Evolutionary conservation across 225 moss, liverwort and hornwort genomes (phyloP).

Genomic region (Anthoceros angustus): DNA sequence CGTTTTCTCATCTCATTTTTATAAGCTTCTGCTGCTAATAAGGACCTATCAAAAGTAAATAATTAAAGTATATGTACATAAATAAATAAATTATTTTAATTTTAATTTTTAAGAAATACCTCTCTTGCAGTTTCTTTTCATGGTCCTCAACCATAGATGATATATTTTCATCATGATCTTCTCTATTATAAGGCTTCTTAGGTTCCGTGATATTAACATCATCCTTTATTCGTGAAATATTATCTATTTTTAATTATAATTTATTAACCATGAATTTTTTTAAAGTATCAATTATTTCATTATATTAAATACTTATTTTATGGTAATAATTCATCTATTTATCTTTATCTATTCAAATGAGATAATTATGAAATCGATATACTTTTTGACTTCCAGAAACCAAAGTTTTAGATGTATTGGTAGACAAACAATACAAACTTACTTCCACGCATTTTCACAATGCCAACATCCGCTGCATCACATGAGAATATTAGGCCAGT

Average conservation of each 20-base stretch:
- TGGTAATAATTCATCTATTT: too few relatives aligned
- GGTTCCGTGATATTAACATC: slow-evolving; percentile 14
- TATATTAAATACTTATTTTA: too few relatives aligned
- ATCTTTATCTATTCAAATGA: too few relatives aligned
- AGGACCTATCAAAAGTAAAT: slow-evolving; percentile 23
- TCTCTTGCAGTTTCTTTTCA: slow-evolving; percentile 32
- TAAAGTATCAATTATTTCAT: too few relatives aligned
- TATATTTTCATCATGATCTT: slow-evolving; percentile 10
- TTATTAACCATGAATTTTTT: too few relatives aligned
- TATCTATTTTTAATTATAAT: too few relatives aligned
- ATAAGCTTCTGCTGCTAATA: slow-evolving; percentile 30
- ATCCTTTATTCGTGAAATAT: slow-evolving; percentile 16
- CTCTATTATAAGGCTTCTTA: not conserved
- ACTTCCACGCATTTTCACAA: slow-evolving; percentile 18
- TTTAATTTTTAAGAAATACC: slow-evolving; percentile 10
- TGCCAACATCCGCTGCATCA: slow-evolving; percentile 38
- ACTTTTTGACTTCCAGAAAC: too few relatives aligned
- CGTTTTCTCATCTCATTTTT: slow-evolving; percentile 19
- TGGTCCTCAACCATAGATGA: slow-evolving; percentile 28
- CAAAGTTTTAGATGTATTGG: slow-evolving; percentile 8
- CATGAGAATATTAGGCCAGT: slow-evolving; percentile 52
- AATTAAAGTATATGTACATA: not conserved
- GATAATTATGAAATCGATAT: too few relatives aligned
- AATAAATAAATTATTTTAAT: not conserved
- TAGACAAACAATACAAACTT: slow-evolving; percentile 1